A percentile compares a stretch with the other conserved stretches of the same genome.
phyloP scores from a whole-genome alignment of 352 stramenopile genomes.

The Phytophthora multivora region DNA sequence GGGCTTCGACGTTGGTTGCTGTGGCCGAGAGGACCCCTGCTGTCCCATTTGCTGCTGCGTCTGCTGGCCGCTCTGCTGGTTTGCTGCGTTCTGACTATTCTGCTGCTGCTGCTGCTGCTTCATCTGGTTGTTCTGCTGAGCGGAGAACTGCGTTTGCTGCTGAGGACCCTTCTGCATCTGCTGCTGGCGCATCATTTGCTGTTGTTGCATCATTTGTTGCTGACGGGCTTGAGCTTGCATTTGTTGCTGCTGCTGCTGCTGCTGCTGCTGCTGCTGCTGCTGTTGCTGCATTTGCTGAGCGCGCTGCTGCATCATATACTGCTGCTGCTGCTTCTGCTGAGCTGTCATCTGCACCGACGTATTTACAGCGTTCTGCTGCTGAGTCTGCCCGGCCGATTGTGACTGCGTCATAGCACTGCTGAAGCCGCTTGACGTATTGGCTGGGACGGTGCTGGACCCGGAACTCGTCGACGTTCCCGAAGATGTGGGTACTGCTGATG shows the following conservation, averaged over 20 bases:
- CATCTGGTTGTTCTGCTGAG: slow-evolving; percentile 30
- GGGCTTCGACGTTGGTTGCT: slow-evolving; percentile 33
- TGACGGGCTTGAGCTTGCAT: slow-evolving; percentile 47
- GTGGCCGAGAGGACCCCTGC: slow-evolving; percentile 34
- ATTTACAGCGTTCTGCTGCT: slow-evolving; percentile 21
- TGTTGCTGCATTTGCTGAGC: slow-evolving; percentile 62
- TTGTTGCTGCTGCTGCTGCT: slow-evolving; percentile 56
- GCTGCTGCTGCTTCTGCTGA: slow-evolving; percentile 50
- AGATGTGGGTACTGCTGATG: slow-evolving; percentile 14
- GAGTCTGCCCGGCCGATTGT: slow-evolving; percentile 20
- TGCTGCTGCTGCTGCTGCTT: slow-evolving; percentile 40
- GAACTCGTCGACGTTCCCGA: slow-evolving; percentile 13
- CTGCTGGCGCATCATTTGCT: slow-evolving; percentile 52
- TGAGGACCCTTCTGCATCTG: slow-evolving; percentile 41
- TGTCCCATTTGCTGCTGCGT: slow-evolving; percentile 42
- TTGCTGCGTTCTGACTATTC: slow-evolving; percentile 37
- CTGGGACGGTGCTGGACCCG: slow-evolving; percentile 13
- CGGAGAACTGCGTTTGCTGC: slow-evolving; percentile 36
- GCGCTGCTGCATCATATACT: slow-evolving; percentile 61
- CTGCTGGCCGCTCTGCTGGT: slow-evolving; percentile 51
- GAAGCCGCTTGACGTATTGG: slow-evolving; percentile 19
- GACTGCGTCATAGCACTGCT: slow-evolving; percentile 31
- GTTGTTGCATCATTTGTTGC: slow-evolving; percentile 50
- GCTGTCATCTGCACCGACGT: slow-evolving; percentile 30
- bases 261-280: slow-evolving; percentile 53